Percentiles rank a stretch among this genome's conserved stretches.
phyloP scores from a whole-genome alignment of 495 filamentous ascomycete species.

The Amphirosellinia nigrospora region DNA sequence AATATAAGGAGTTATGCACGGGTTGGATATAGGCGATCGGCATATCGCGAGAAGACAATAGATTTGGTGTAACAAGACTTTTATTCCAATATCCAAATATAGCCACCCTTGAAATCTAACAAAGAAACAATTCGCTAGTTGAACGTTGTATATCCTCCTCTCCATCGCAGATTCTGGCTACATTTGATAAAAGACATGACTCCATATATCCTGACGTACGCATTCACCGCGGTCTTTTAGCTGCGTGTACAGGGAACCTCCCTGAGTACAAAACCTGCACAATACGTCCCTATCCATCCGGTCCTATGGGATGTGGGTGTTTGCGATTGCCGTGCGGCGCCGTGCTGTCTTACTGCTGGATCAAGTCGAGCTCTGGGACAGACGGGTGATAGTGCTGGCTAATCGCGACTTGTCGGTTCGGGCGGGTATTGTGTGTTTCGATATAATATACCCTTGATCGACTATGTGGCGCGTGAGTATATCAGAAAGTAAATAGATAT shows the following conservation, averaged over 20 bases:
- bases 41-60: neutral
- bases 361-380: constrained; percentile 1
- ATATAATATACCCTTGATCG: neutral
- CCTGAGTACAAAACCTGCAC: constrained; percentile 26
- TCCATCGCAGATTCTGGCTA: neutral
- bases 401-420: neutral
- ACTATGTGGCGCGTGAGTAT: neutral
- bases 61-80: neutral
- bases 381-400: neutral
- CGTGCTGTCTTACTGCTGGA: constrained; percentile 1
- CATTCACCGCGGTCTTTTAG: constrained; percentile 13
- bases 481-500: neutral
- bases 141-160: neutral
- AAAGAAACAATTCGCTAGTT: neutral
- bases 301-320: too few species aligned
- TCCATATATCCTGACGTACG: constrained; percentile 21
- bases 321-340: neutral
- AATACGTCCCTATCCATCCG: constrained; percentile 7
- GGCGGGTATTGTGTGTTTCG: neutral
- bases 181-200: neutral
- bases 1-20: neutral
- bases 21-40: neutral
- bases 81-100: neutral
- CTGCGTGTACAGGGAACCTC: constrained; percentile 22
- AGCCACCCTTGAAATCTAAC: neutral